phyloP scores from a whole-genome alignment of 495 filamentous ascomycete genomes.

The Physcia stellaris region DNA sequence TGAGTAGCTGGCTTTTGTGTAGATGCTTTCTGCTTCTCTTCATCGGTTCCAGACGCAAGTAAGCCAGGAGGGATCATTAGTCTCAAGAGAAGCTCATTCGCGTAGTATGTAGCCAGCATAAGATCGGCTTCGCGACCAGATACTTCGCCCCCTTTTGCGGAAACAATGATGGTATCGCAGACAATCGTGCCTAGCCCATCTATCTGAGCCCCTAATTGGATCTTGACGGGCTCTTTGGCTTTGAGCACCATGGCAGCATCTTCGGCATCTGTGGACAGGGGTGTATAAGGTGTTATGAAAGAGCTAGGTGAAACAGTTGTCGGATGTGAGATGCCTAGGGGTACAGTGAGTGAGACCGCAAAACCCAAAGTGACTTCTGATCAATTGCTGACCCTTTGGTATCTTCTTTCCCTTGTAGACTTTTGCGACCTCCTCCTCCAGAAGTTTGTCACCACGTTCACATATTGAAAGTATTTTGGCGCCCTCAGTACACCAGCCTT shows the following conservation, averaged over 20 bases:
- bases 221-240: conserved; percentile 76
- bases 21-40: conserved; percentile 87
- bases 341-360: conserved; percentile 6
- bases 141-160: conserved; percentile 40
- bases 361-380: not conserved
- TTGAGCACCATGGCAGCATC: conserved; percentile 71
- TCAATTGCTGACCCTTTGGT: conserved; percentile 48
- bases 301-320: conserved; percentile 90
- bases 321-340: conserved; percentile 71
- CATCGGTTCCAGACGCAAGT: conserved; percentile 68
- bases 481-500: conserved; percentile 69
- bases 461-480: conserved; percentile 86
- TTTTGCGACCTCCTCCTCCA: conserved; percentile 86
- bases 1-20: conserved; percentile 68
- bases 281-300: conserved; percentile 94
- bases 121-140: conserved; percentile 71
- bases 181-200: conserved; percentile 95
- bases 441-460: conserved; percentile 85
- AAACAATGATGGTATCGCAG: conserved; percentile 76
- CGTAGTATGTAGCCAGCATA: conserved; percentile 81
- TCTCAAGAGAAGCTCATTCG: conserved; percentile 85
- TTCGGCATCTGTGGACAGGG: conserved; percentile 66
- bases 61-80: conserved; percentile 83
- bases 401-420: conserved; percentile 99
- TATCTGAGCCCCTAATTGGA: conserved; percentile 95